Evolutionary conservation across 441 rosid species (phyloP).

Genomic region (Viola pubescens): DNA sequence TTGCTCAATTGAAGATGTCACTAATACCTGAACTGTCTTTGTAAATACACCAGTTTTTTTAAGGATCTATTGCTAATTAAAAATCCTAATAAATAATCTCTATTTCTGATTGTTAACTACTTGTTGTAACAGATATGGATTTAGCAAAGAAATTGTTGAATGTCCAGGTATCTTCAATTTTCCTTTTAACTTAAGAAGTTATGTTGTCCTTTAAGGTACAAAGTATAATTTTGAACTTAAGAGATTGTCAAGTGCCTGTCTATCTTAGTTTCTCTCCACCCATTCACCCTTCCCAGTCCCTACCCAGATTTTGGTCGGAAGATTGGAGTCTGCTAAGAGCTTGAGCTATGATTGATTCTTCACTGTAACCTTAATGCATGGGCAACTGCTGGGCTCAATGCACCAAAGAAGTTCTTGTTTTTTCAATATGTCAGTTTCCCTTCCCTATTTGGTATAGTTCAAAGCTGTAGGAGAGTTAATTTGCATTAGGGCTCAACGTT

Average conservation of each 20-base stretch:
- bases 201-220: too few species aligned
- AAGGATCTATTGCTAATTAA: not conserved
- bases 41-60: too few species aligned
- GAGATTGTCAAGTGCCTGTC: too few species aligned
- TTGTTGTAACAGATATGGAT: conserved; percentile 66
- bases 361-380: not conserved
- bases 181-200: conserved; percentile 1
- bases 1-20: too few species aligned
- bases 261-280: too few species aligned
- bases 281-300: not conserved
- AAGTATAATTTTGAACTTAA: too few species aligned
- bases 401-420: too few species aligned
- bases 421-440: too few species aligned
- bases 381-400: not conserved
- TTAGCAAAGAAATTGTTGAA: conserved; percentile 87
- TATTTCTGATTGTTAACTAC: conserved; percentile 8
- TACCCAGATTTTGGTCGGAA: not conserved
- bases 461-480: too few species aligned
- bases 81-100: not conserved
- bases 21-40: too few species aligned
- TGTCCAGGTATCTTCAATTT: conserved; percentile 53
- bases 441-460: too few species aligned
- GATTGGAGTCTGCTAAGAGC: not conserved
- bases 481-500: too few species aligned
- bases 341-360: not conserved